Conservation (phyloP, 768 basidiomycete species). For the Imleria badia region DNA sequence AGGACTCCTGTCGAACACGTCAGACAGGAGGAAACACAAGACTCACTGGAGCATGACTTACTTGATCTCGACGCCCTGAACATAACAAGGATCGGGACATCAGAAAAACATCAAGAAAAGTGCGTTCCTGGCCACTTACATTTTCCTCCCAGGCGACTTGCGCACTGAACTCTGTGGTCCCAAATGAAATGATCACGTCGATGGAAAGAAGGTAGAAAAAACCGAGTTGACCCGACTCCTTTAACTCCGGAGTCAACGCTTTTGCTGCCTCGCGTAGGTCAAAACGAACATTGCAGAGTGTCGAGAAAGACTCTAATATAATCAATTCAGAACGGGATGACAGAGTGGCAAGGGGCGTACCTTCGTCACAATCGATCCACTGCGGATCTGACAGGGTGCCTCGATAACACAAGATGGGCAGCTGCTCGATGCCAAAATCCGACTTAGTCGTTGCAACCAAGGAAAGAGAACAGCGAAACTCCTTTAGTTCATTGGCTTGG, state of each 20-base stretch:
- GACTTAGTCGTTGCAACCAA: neutral
- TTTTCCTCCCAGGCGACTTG: conserved; percentile 13
- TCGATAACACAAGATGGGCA: conserved; percentile 15
- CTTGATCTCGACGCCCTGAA: conserved; percentile 11
- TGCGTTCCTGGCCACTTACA: neutral
- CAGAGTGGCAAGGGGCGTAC: neutral
- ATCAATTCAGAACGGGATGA: neutral
- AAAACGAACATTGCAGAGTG: conserved; percentile 8
- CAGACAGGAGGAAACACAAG: neutral
- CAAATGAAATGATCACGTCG: conserved; percentile 16
- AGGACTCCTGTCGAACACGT: neutral
- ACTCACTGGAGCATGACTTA: neutral
- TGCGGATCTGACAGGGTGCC: conserved; percentile 4
- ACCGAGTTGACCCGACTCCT: neutral
- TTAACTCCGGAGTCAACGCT: neutral
- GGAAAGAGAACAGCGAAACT: conserved; percentile 15
- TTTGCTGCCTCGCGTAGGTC: conserved; percentile 8
- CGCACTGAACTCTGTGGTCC: conserved; percentile 27
- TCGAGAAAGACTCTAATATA: conserved; percentile 9
- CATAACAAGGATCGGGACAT: neutral
- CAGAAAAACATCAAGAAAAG: neutral
- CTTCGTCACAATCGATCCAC: conserved; percentile 9
- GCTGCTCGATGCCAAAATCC: neutral
- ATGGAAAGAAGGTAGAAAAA: conserved; percentile 3
- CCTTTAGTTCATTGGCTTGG: conserved; percentile 7